Percentiles rank a stretch among this genome's conserved stretches.
Evolutionary conservation across 345 rosid genomes (phyloP).

Genomic region (Erucastrum elatum): DNA sequence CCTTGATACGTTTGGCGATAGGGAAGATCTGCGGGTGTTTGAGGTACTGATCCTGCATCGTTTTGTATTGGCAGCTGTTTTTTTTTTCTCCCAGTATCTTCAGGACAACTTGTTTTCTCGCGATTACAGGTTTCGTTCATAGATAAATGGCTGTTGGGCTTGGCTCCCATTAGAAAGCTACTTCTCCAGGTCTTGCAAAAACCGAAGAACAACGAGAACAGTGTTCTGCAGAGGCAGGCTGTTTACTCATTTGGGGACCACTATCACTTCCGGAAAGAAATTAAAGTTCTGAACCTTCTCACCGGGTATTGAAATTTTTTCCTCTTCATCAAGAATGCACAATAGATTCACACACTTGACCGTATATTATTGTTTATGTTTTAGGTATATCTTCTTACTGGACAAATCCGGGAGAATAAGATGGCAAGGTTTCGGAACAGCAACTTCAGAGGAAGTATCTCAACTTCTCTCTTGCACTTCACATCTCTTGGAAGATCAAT

Average conservation of each 20-base stretch:
- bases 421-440: conserved; percentile 90
- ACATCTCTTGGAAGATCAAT: conserved; percentile 62
- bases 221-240: conserved; percentile 56
- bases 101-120: background rate
- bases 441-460: conserved; percentile 69
- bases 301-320: conserved; percentile 71
- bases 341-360: background rate
- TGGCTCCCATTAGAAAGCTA: conserved; percentile 56
- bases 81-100: conserved; percentile 36
- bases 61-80: background rate
- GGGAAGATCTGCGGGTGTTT: conserved; percentile 63
- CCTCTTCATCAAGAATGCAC: background rate
- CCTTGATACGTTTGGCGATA: conserved; percentile 51
- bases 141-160: conserved; percentile 76
- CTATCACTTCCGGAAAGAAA: conserved; percentile 78
- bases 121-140: conserved; percentile 70
- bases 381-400: conserved; percentile 66
- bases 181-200: conserved; percentile 73
- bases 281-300: conserved; percentile 83
- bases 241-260: conserved; percentile 90
- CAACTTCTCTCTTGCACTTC: conserved; percentile 77
- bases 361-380: background rate
- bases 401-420: conserved; percentile 84
- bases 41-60: conserved; percentile 57
- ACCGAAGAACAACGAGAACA: conserved; percentile 43